Evolutionary conservation across 352 stramenopile species (phyloP).

Genomic region (Phytophthora crassamura): DNA sequence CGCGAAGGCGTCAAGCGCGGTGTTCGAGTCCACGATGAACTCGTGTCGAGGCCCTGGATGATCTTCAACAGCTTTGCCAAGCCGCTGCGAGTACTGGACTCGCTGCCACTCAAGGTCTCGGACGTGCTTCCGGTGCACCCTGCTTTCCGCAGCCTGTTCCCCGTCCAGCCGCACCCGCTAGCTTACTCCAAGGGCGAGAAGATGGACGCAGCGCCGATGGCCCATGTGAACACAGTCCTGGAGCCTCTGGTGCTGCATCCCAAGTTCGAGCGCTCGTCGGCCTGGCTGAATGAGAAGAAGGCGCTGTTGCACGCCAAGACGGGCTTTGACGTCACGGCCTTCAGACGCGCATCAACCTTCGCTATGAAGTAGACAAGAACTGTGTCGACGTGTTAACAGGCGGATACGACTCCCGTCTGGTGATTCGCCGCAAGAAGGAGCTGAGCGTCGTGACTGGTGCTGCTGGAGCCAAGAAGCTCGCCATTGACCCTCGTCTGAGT

Average conservation of each 20-base stretch:
- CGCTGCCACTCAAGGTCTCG: no score
- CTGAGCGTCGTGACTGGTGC: conserved; percentile 68
- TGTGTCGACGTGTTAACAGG: conserved; percentile 83
- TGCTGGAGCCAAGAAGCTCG: conserved; percentile 59
- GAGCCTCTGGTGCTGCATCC: conserved; percentile 77
- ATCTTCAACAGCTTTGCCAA: conserved; percentile 87
- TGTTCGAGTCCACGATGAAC: conserved; percentile 81
- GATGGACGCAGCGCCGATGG: conserved; percentile 53
- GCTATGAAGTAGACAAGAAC: conserved; percentile 72
- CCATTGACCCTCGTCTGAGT: conserved; percentile 64
- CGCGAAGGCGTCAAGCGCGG: conserved; percentile 39
- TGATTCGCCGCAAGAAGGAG: conserved; percentile 86
- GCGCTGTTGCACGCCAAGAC: conserved; percentile 86
- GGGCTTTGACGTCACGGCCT: conserved; percentile 91
- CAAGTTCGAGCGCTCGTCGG: no score
- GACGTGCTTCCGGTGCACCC: no score
- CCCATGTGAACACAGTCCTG: conserved; percentile 77
- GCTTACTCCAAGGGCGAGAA: conserved; percentile 82
- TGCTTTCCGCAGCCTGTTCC: conserved; percentile 87
- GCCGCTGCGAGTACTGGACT: conserved; percentile 75
- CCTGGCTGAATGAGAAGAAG: conserved; percentile 83
- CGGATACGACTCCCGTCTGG: conserved; percentile 84
- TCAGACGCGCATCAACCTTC: conserved; percentile 59
- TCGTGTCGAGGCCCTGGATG: conserved; percentile 74
- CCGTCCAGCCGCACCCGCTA: conserved; percentile 83